Evolutionary conservation across 2,329 filamentous ascomycete genomes (phyloP).

Genomic region (Cercospora sp.): DNA sequence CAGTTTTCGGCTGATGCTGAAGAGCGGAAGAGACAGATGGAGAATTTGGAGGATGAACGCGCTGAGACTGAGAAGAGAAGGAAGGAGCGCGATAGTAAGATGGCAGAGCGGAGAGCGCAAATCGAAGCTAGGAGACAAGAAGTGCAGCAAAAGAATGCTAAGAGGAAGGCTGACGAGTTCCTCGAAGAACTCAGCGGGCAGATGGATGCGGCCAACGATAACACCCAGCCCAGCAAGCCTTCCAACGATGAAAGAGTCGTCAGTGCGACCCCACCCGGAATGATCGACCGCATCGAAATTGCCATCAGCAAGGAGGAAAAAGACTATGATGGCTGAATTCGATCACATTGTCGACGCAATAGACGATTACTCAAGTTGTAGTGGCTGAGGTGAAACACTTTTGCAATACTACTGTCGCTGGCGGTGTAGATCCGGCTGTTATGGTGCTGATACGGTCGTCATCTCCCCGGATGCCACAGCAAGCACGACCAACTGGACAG

Average conservation of each 20-base stretch:
- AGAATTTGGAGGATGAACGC: slow-evolving; percentile 66
- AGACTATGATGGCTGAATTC: not conserved
- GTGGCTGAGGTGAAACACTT: not conserved
- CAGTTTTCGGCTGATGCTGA: slow-evolving; percentile 78
- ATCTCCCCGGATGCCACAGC: not conserved
- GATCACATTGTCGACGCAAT: not conserved
- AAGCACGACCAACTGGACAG: not conserved
- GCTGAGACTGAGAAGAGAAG: slow-evolving; percentile 67
- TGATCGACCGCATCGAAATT: slow-evolving; percentile 21
- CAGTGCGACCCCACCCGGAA: not conserved
- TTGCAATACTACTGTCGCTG: not conserved
- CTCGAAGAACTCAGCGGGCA: slow-evolving; percentile 58
- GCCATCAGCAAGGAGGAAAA: slow-evolving; percentile 19
- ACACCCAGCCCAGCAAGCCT: not conserved
- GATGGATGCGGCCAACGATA: slow-evolving; percentile 22
- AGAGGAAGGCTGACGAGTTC: slow-evolving; percentile 72
- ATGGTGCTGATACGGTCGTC: not conserved
- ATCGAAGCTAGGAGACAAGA: slow-evolving; percentile 39
- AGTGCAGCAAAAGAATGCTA: slow-evolving; percentile 38
- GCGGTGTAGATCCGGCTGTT: not conserved
- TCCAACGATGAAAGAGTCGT: not conserved
- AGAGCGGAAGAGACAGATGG: slow-evolving; percentile 71
- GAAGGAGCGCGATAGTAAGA: slow-evolving; percentile 55
- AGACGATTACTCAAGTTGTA: not conserved
- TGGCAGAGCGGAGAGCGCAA: slow-evolving; percentile 58